Evolutionary conservation across 2,329 filamentous ascomycete species (phyloP).

Genomic region (Ascocoryne sarcoides): DNA sequence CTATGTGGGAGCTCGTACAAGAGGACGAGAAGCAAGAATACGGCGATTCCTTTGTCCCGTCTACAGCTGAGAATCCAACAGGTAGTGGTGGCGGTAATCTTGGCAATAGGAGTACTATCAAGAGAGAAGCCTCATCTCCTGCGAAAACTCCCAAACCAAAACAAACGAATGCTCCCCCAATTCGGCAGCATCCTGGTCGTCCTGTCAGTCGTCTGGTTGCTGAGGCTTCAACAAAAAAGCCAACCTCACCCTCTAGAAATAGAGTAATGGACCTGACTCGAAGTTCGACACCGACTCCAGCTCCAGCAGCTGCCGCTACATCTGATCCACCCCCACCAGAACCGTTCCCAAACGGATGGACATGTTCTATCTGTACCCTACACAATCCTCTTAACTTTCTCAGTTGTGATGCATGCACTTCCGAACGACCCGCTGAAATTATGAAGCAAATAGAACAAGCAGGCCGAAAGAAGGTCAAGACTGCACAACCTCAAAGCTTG

Average conservation of each 20-base stretch:
- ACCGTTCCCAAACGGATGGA: constrained; percentile 40
- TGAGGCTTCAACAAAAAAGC: constrained; percentile 16
- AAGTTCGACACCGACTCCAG: constrained; percentile 1
- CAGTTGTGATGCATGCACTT: constrained; percentile 49
- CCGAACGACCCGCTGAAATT: constrained; percentile 32
- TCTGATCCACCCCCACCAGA: constrained; percentile 5
- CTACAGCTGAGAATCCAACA: constrained; percentile 24
- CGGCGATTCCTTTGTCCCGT: constrained; percentile 22
- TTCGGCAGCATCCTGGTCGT: constrained; percentile 13
- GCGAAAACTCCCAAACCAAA: not conserved
- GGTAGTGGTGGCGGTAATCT: constrained; percentile 26
- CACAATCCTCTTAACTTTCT: constrained; percentile 43
- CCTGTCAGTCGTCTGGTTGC: constrained; percentile 24
- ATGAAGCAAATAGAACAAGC: constrained; percentile 18
- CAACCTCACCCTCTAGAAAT: constrained; percentile 11
- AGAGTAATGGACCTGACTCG: not conserved
- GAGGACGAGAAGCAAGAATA: constrained; percentile 46
- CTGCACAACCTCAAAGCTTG: constrained; percentile 8
- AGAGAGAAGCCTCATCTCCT: constrained; percentile 7
- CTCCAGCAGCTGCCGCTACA: constrained; percentile 3
- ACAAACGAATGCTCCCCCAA: constrained; percentile 7
- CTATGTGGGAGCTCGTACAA: constrained; percentile 77
- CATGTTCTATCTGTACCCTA: constrained; percentile 47
- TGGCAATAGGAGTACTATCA: constrained; percentile 7
- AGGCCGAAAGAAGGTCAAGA: constrained; percentile 4